phyloP scores from a whole-genome alignment of 2,329 filamentous ascomycete species.

The Penicillium hordei region DNA sequence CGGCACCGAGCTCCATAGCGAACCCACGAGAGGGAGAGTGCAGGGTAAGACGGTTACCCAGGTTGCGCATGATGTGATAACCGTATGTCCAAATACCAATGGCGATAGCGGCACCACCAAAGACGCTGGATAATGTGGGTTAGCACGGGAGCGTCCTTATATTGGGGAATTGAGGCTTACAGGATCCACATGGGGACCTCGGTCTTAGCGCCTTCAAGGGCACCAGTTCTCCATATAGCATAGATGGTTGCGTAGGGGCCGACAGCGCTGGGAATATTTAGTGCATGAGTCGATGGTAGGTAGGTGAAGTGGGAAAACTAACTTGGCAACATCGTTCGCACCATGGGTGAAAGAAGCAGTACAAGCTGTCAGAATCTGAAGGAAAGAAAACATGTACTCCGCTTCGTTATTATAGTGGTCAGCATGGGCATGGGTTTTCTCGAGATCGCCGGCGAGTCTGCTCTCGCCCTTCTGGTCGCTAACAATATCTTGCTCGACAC shows the following conservation, averaged over 20 bases:
- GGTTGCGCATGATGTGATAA: conserved; percentile 41
- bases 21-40: conserved; percentile 35
- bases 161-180: neutral
- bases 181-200: conserved; percentile 25
- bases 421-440: neutral
- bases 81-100: conserved; percentile 47
- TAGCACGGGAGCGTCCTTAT: neutral
- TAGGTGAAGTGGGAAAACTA: neutral
- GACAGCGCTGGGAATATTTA: conserved; percentile 27
- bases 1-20: conserved; percentile 44
- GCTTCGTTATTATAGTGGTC: neutral
- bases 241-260: conserved; percentile 37
- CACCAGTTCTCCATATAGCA: conserved; percentile 40
- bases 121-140: conserved; percentile 37
- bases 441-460: neutral
- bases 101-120: conserved; percentile 43
- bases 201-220: conserved; percentile 32
- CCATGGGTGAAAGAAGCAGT: conserved; percentile 35
- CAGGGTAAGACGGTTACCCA: conserved; percentile 48
- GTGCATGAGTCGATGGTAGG: no score
- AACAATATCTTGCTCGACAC: neutral
- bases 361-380: neutral
- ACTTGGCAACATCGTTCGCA: conserved; percentile 47
- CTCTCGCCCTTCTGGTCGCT: neutral
- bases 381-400: conserved; percentile 1